phyloP scores from a whole-genome alignment of 2,329 filamentous ascomycete genomes.

The Geosmithia putterillii region DNA sequence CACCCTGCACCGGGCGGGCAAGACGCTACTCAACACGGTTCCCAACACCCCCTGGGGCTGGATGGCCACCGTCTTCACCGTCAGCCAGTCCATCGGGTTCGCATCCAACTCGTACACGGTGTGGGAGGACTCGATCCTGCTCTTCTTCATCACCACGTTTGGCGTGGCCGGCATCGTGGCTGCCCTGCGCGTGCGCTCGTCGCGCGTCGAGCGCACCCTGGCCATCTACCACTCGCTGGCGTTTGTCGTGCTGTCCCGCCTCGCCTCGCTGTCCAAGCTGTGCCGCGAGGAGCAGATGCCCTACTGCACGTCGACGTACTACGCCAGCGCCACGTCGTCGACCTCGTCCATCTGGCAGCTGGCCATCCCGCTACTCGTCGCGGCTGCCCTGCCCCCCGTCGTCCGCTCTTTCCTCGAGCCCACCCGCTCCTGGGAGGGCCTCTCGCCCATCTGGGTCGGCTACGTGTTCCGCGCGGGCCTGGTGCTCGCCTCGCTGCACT shows the following conservation, averaged over 20 bases:
- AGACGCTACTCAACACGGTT: conserved; percentile 38
- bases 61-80: conserved; percentile 66
- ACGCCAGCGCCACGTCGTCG: conserved; percentile 80
- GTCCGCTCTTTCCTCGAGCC: conserved; percentile 69
- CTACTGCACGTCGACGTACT: conserved; percentile 90
- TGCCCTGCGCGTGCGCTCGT: conserved; percentile 60
- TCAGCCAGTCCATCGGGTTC: conserved; percentile 86
- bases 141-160: conserved; percentile 86
- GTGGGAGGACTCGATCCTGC: conserved; percentile 91
- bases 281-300: conserved; percentile 99
- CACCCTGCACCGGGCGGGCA: conserved; percentile 28
- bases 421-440: conserved; percentile 80
- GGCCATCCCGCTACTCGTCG: conserved; percentile 62
- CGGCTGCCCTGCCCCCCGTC: conserved; percentile 58
- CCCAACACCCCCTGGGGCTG: conserved; percentile 82
- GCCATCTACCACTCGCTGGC: conserved; percentile 76
- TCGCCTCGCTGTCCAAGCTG: conserved; percentile 79
- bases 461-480: conserved; percentile 67
- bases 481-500: conserved; percentile 67
- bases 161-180: conserved; percentile 62
- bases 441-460: conserved; percentile 75
- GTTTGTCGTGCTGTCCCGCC: conserved; percentile 66
- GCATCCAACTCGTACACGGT: conserved; percentile 98
- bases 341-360: conserved; percentile 90
- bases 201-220: conserved; percentile 55